Percentiles rank a stretch among this genome's conserved stretches.
These are phyloP conservation scores for Balakata baccata DNA, from an alignment of 345 rosid genomes.

Conservation along the genomic window DNA sequence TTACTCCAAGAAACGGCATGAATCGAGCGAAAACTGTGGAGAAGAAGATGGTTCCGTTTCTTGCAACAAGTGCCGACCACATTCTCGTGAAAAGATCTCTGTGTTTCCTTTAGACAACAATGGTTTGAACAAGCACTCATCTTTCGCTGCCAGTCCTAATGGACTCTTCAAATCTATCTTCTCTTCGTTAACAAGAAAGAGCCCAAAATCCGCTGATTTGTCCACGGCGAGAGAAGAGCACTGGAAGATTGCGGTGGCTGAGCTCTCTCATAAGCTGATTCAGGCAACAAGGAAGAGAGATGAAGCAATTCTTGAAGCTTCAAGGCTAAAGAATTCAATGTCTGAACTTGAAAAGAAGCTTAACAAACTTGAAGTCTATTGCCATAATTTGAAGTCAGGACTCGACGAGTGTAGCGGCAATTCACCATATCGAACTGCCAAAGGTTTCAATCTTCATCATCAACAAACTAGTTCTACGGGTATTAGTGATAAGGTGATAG, in stretches of 20 bases:
- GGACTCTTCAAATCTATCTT: conserved; percentile 64
- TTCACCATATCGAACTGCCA: conserved; percentile 28
- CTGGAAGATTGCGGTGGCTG: conserved; percentile 71
- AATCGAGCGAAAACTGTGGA: conserved; percentile 8
- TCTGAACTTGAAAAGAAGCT: conserved; percentile 94
- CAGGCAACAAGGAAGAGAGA: conserved; percentile 80
- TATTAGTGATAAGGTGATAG: conserved; percentile 48
- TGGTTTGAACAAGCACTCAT: conserved; percentile 38
- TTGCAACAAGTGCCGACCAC: conserved; percentile 88
- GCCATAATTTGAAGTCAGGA: conserved; percentile 70
- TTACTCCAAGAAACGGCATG: conserved; percentile 45
- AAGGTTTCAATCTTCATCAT: conserved; percentile 8
- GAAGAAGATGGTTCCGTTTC: conserved; percentile 48
- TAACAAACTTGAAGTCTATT: conserved; percentile 74
- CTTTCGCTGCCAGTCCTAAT: conserved; percentile 70
- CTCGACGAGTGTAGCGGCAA: conserved; percentile 58
- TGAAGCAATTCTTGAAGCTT: conserved; percentile 74
- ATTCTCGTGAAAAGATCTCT: conserved; percentile 68
- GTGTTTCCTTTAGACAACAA: conserved; percentile 75
- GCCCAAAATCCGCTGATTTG: conserved; percentile 45
- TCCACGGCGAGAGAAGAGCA: conserved; percentile 56
- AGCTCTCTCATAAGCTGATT: conserved; percentile 74
- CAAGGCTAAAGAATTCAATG: conserved; percentile 73
- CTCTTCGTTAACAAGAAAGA: conserved; percentile 59
- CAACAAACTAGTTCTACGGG: conserved; percentile 29